These are phyloP conservation scores for Wickerhamiella hasegawae DNA, from an alignment of 805 yeast species.

Conservation along the genomic window DNA sequence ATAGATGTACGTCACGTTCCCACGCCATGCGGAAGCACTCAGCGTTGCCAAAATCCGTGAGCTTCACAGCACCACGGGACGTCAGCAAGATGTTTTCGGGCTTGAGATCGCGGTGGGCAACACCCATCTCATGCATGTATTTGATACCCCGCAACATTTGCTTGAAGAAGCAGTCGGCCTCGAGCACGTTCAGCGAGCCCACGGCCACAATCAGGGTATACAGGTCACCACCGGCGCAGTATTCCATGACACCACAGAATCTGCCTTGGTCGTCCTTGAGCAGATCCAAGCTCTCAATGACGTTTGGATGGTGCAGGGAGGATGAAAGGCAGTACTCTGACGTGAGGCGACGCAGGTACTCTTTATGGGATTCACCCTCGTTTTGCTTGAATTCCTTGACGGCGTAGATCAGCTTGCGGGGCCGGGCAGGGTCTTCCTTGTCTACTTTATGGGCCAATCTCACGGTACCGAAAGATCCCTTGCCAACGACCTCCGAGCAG, in stretches of 20 bases:
- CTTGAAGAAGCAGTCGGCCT: slow-evolving; percentile 78
- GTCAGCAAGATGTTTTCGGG: slow-evolving; percentile 74
- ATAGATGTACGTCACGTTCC: slow-evolving; percentile 53
- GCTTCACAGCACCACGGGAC: slow-evolving; percentile 44
- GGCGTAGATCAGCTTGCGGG: slow-evolving; percentile 37
- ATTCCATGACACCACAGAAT: slow-evolving; percentile 85
- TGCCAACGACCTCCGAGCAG: slow-evolving; percentile 82
- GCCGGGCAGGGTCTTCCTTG: slow-evolving; percentile 21
- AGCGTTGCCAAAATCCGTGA: slow-evolving; percentile 80
- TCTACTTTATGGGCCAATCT: slow-evolving; percentile 56
- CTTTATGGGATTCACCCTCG: slow-evolving; percentile 37
- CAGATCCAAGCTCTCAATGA: slow-evolving; percentile 61
- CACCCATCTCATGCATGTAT: slow-evolving; percentile 78
- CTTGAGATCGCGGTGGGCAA: slow-evolving; percentile 82
- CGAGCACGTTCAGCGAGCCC: slow-evolving; percentile 38
- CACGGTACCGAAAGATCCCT: slow-evolving; percentile 88
- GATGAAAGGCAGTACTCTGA: slow-evolving; percentile 81
- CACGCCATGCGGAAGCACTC: slow-evolving; percentile 80
- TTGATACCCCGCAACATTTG: slow-evolving; percentile 68
- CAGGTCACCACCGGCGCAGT: slow-evolving; percentile 74
- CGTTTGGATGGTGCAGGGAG: slow-evolving; percentile 55
- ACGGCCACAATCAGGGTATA: slow-evolving; percentile 41
- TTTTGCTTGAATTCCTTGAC: slow-evolving; percentile 57
- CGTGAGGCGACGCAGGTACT: slow-evolving; percentile 53
- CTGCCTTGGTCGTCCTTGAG: slow-evolving; percentile 54